These are phyloP conservation scores for Candolleomyces eurysporus DNA, from an alignment of 768 basidiomycete species.

Conservation along the genomic window DNA sequence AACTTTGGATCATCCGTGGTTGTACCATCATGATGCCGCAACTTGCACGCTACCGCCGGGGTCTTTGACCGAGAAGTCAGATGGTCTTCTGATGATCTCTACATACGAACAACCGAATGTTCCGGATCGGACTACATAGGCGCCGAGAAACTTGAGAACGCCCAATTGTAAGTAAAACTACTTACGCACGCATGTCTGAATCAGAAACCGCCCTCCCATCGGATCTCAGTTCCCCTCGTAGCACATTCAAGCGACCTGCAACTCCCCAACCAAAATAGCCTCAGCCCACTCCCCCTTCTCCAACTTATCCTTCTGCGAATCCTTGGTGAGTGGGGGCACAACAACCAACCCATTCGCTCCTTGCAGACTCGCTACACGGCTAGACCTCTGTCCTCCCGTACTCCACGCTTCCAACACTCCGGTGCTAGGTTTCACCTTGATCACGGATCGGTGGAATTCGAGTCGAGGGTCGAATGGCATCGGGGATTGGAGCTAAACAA, in stretches of 20 bases:
- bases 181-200: too few relatives aligned
- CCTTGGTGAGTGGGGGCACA: conserved; percentile 43
- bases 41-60: too few relatives aligned
- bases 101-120: too few relatives aligned
- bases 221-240: too few relatives aligned
- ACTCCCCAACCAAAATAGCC: conserved; percentile 70
- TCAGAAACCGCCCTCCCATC: too few relatives aligned
- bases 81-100: too few relatives aligned
- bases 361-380: conserved; percentile 73
- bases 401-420: conserved; percentile 49
- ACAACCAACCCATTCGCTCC: conserved; percentile 80
- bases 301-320: conserved; percentile 25
- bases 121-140: too few relatives aligned
- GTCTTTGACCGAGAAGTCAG: too few relatives aligned
- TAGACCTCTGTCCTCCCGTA: conserved; percentile 87
- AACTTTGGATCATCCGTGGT: too few relatives aligned
- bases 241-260: conserved; percentile 26
- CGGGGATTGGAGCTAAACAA: conserved; percentile 48
- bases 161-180: too few relatives aligned
- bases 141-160: too few relatives aligned
- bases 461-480: conserved; percentile 72
- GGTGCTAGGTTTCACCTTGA: conserved; percentile 26
- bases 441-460: conserved; percentile 80
- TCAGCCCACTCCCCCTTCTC: conserved; percentile 55
- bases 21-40: too few relatives aligned